Percentiles rank a stretch among this genome's conserved stretches.
phyloP scores from a whole-genome alignment of 2,329 filamentous ascomycete species.

The Trichoderma atrobrunneum region DNA sequence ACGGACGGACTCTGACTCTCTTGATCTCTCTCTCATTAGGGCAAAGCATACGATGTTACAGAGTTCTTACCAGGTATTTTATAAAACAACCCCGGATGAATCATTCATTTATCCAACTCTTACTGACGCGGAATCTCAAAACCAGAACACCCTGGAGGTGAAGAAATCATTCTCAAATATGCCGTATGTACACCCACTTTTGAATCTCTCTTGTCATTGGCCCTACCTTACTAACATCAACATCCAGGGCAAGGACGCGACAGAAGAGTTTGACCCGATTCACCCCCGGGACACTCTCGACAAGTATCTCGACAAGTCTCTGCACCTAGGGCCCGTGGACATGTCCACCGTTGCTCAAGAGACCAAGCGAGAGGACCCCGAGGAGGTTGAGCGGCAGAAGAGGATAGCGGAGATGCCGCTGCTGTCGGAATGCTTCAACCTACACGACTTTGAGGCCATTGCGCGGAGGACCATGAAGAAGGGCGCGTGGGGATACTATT shows the following conservation, averaged over 20 bases:
- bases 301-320: constrained; percentile 78
- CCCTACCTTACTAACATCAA: background rate
- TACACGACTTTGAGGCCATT: constrained; percentile 94
- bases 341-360: constrained; percentile 76
- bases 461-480: constrained; percentile 91
- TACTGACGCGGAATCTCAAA: background rate
- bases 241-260: constrained; percentile 77
- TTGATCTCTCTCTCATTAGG: constrained; percentile 38
- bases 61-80: constrained; percentile 72
- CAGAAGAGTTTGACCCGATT: constrained; percentile 87
- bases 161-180: constrained; percentile 95
- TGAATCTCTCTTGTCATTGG: background rate
- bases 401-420: constrained; percentile 73
- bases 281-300: constrained; percentile 82
- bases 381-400: constrained; percentile 65
- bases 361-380: constrained; percentile 63
- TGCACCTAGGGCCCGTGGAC: constrained; percentile 86
- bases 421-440: constrained; percentile 85
- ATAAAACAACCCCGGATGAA: background rate
- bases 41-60: constrained; percentile 85
- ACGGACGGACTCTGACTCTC: background rate
- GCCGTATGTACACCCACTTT: constrained; percentile 47
- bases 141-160: constrained; percentile 79
- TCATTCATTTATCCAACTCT: background rate
- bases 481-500: constrained; percentile 97